A percentile compares a stretch with the other conserved stretches of the same genome.
Conservation (phyloP, 2,329 filamentous ascomycete genomes). For the Pseudocercospora ulei region DNA sequence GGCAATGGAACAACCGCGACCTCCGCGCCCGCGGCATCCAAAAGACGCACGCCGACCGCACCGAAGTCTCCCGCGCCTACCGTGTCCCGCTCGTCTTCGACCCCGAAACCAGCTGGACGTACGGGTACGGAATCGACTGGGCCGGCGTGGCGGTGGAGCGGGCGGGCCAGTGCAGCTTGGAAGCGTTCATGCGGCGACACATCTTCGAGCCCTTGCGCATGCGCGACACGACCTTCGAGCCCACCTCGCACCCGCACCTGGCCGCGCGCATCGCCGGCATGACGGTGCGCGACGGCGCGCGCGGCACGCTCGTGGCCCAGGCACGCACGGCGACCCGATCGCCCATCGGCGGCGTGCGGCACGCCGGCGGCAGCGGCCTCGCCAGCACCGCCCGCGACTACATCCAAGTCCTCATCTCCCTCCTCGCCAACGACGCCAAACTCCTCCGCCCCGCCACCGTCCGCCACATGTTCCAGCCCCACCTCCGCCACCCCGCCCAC, state of each 20-base stretch:
- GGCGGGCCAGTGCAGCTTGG: constrained; percentile 38
- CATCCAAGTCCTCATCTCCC: constrained; percentile 39
- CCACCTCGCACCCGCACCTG: constrained; percentile 16
- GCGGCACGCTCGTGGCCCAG: constrained; percentile 18
- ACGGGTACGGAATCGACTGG: constrained; percentile 45
- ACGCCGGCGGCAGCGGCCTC: constrained; percentile 27
- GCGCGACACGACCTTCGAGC: constrained; percentile 29
- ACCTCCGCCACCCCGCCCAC: constrained; percentile 32
- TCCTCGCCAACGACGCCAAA: constrained; percentile 43
- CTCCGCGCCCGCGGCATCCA: neutral
- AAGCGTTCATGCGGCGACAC: constrained; percentile 39
- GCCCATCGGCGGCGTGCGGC: constrained; percentile 23
- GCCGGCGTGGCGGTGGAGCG: constrained; percentile 45
- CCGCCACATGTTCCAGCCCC: constrained; percentile 42
- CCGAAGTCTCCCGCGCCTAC: constrained; percentile 26
- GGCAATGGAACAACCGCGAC: constrained; percentile 1
- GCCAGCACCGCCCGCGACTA: constrained; percentile 36
- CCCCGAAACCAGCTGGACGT: constrained; percentile 45
- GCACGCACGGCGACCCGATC: constrained; percentile 11
- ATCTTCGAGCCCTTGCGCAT: constrained; percentile 42
- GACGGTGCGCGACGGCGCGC: constrained; percentile 19
- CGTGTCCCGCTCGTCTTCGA: constrained; percentile 43
- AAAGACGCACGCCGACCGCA: constrained; percentile 5
- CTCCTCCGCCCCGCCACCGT: constrained; percentile 39
- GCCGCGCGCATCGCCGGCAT: constrained; percentile 19